These are phyloP conservation scores for Murraya paniculata DNA, from an alignment of 345 rosid species.

Conservation along the genomic window DNA sequence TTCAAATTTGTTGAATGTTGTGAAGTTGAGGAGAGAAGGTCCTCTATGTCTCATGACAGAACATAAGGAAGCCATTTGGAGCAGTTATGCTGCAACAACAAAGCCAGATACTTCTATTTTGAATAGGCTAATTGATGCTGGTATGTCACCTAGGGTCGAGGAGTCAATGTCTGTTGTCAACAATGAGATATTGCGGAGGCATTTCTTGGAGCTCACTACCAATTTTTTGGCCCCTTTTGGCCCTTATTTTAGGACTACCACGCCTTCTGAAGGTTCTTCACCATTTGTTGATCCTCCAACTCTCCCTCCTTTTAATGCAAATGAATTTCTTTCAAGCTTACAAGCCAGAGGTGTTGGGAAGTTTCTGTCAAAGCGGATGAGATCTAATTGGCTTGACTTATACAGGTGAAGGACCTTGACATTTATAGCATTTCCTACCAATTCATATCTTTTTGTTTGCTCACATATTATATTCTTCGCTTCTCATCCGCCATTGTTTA, in stretches of 20 bases:
- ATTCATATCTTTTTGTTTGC: background rate
- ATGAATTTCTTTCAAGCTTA: constrained; percentile 76
- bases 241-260: constrained; percentile 69
- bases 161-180: constrained; percentile 98
- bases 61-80: constrained; percentile 99
- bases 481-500: background rate
- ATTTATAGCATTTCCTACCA: background rate
- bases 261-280: constrained; percentile 87
- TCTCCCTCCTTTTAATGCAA: constrained; percentile 56
- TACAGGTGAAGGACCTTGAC: constrained; percentile 56
- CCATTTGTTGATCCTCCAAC: constrained; percentile 91
- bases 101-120: constrained; percentile 94
- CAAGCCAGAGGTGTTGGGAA: constrained; percentile 90
- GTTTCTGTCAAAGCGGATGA: constrained; percentile 90
- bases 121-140: constrained; percentile 95
- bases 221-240: constrained; percentile 98
- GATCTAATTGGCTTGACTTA: constrained; percentile 92
- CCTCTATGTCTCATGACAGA: constrained; percentile 97
- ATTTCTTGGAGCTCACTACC: constrained; percentile 95
- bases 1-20: constrained; percentile 70
- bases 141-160: constrained; percentile 92
- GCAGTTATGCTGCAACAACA: constrained; percentile 68
- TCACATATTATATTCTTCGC: constrained; percentile 4
- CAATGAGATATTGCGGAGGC: constrained; percentile 90
- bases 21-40: constrained; percentile 88